Conservation (phyloP, 495 filamentous ascomycete species). For the Podospora anserina region DNA sequence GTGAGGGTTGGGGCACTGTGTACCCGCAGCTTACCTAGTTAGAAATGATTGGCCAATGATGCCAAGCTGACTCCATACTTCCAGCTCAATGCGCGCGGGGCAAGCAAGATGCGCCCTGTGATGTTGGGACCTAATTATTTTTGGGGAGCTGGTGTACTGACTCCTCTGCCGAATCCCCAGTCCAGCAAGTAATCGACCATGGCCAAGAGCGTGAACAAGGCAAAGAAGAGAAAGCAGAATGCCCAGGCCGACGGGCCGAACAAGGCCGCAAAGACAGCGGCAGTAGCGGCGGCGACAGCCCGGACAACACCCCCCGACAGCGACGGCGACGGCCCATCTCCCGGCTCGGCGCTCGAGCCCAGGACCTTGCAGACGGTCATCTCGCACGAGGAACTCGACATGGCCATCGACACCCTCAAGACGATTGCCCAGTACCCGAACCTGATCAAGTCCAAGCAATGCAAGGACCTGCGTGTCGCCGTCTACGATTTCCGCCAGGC, state of each 20-base stretch:
- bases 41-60: not conserved
- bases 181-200: not conserved
- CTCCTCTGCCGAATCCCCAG: not conserved
- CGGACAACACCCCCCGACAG: not conserved
- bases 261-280: conserved; percentile 29
- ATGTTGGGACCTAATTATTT: not conserved
- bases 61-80: not conserved
- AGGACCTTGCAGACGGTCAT: conserved; percentile 37
- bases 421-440: conserved; percentile 39
- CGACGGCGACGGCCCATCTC: conserved; percentile 12
- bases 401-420: conserved; percentile 43
- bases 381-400: conserved; percentile 45
- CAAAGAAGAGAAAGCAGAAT: conserved; percentile 8
- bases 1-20: not conserved
- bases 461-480: conserved; percentile 44
- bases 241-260: conserved; percentile 24
- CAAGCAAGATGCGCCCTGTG: not conserved
- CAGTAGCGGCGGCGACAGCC: conserved; percentile 7
- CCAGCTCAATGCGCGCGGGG: not conserved
- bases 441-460: conserved; percentile 46
- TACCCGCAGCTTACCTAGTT: not conserved
- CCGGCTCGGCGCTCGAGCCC: conserved; percentile 21
- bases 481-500: conserved; percentile 48
- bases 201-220: not conserved
- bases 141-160: not conserved